phyloP scores from a whole-genome alignment of 768 basidiomycete genomes.

The Hygrocybe punicea region DNA sequence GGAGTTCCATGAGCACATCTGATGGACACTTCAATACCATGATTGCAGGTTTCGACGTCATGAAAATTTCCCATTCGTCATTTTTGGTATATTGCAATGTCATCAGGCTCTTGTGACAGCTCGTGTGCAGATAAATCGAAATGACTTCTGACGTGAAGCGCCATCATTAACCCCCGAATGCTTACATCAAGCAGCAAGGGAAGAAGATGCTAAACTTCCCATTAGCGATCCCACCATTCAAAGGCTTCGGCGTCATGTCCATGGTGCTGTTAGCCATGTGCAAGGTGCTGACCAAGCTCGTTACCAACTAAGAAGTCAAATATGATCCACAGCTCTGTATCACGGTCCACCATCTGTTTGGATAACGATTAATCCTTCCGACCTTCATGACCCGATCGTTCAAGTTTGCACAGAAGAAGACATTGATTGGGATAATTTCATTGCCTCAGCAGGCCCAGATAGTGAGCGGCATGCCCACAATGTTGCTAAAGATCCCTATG shows the following conservation, averaged over 20 bases:
- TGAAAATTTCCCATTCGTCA: conserved; percentile 30
- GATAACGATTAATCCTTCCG: conserved; percentile 39
- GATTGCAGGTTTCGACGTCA: conserved; percentile 31
- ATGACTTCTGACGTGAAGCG: conserved; percentile 27
- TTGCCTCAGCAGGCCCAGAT: conserved; percentile 19
- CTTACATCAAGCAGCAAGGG: conserved; percentile 22
- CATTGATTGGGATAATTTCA: conserved; percentile 39
- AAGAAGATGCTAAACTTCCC: conserved; percentile 21
- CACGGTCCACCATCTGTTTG: too few relatives aligned
- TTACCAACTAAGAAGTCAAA: too few relatives aligned
- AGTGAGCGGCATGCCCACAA: conserved; percentile 19
- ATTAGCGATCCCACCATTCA: conserved; percentile 21
- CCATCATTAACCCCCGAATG: conserved; percentile 18
- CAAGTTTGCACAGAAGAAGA: conserved; percentile 33
- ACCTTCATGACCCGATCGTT: conserved; percentile 42
- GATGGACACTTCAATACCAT: conserved; percentile 28
- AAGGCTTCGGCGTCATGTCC: conserved; percentile 17
- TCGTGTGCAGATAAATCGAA: conserved; percentile 25
- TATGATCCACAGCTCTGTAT: too few relatives aligned
- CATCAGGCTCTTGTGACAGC: conserved; percentile 29
- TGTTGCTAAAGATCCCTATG: conserved; percentile 37
- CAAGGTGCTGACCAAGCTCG: conserved; percentile 24
- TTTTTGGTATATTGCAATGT: conserved; percentile 30
- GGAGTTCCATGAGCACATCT: conserved; percentile 22
- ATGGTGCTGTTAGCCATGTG: conserved; percentile 12